Conservation (phyloP, 129 eudicot genomes). For the Tagetes patula region DNA sequence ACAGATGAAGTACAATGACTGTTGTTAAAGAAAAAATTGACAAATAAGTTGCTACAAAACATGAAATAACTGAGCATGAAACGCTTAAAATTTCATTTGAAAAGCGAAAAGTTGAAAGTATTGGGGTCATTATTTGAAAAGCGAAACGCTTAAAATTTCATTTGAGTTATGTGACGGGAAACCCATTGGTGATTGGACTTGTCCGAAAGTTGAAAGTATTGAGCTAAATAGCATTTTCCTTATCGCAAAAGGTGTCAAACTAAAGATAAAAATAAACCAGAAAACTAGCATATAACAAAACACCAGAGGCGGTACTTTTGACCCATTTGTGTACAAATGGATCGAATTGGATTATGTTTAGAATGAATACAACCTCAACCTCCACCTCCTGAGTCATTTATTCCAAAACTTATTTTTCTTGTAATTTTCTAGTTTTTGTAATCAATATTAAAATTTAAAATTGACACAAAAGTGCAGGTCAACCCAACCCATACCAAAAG, state of each 20-base stretch:
- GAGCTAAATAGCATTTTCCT: not conserved
- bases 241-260: not conserved
- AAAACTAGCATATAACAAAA: not conserved
- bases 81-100: not conserved
- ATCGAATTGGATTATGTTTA: not conserved
- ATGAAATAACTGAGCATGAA: not conserved
- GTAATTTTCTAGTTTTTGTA: not conserved
- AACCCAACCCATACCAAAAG: not conserved
- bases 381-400: not conserved
- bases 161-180: not conserved
- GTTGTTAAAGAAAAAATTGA: not conserved
- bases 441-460: not conserved
- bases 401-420: not conserved
- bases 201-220: not conserved
- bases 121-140: not conserved
- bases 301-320: not conserved
- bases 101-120: too few species aligned
- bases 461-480: not conserved
- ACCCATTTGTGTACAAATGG: not conserved
- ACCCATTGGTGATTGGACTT: not conserved
- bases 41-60: not conserved
- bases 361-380: not conserved
- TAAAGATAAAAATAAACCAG: not conserved
- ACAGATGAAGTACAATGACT: not conserved
- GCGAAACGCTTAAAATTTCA: not conserved